Base-by-base conservation (phyloP, 2,329 filamentous ascomycete genomes). In the Xylaria sp. region DNA sequence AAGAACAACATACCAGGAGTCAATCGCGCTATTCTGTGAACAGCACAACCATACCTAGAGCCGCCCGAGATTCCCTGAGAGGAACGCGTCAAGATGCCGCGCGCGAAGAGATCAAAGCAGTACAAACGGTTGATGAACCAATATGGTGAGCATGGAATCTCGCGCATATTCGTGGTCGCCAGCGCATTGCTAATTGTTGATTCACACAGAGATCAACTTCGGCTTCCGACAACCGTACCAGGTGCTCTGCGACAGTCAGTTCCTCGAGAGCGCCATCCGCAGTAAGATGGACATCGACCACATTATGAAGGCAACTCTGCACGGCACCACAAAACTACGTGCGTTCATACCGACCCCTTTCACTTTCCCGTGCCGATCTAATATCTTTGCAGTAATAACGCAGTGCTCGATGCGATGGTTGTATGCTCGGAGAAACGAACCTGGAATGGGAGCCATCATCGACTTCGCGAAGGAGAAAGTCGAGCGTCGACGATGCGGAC, bases 161-260 rank as follows among this genome's bases (percentile, higher is more conserved):
- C 16, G n/a, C 42, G 4, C 51, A 18, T 49, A 54, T 30, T 30
- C n/a, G 2, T 18, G n/a, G 6, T 23, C 10, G 16, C 46, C 11
- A 16, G 51, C 5, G 19, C 46, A 46, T 57, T 2, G 42, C 59
- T 61, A 54, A 39, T 19, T 18, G 4, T 52, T 39, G 8, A 5
- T 4, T 5, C 7, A 2, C 50, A 6, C 16, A 63, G 62, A 87
- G 71, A 83, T 93, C 74, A 87, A 86, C 62, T 97, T 96, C 73
- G 88, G 89, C 62, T 97, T 97, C 75, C 90, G 92, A 67, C 90
- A 94, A 76, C 92, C 94, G 9, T 97, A 97, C 77, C 94, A 97
- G 77, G 88, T 96, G 55, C 79, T 96, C 49, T 86, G 97, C 62
- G 92, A 96, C 72, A 90, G 91, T 60, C 86, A 92, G 65, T 90